Evolutionary conservation across 306 rosid genomes (phyloP).

Genomic region (Fagus sylvatica): DNA sequence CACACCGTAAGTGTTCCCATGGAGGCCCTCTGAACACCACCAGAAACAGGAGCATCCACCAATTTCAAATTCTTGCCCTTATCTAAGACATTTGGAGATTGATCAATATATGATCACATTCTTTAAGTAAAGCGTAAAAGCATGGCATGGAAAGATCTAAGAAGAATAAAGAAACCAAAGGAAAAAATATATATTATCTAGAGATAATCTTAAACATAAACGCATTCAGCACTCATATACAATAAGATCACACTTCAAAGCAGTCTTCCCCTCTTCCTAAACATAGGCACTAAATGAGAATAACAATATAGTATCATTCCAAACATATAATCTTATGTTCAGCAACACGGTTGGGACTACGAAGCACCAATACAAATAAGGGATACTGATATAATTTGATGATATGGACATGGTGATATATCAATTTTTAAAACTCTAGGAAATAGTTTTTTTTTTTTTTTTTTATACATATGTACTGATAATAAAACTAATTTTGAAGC

Average conservation of each 20-base stretch:
- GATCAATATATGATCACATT: slow-evolving; percentile 33
- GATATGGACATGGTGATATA: no score
- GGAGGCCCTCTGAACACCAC: slow-evolving; percentile 86
- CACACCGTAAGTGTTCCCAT: slow-evolving; percentile 85
- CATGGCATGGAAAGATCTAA: slow-evolving; percentile 4
- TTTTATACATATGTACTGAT: no score
- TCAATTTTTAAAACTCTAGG: no score
- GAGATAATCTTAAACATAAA: slow-evolving; percentile 6
- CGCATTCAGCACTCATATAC: slow-evolving; percentile 9
- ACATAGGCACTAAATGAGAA: background rate
- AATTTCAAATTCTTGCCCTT: slow-evolving; percentile 78
- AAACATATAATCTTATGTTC: background rate
- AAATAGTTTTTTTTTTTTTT: no score
- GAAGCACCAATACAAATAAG: background rate
- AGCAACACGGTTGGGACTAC: background rate
- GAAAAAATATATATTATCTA: slow-evolving; percentile 1
- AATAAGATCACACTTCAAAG: slow-evolving; percentile 13
- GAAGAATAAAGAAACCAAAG: slow-evolving; percentile 19
- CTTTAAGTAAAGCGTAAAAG: slow-evolving; percentile 22
- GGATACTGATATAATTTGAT: no score
- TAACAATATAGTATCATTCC: background rate
- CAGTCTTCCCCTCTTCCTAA: slow-evolving; percentile 3
- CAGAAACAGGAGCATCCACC: slow-evolving; percentile 99
- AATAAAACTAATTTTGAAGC: no score
- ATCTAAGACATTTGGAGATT: slow-evolving; percentile 51